Percentiles rank a stretch among this genome's conserved stretches.
These are phyloP conservation scores for Aureobasidium sp. DNA, from an alignment of 2,329 filamentous ascomycete genomes.

Conservation along the genomic window DNA sequence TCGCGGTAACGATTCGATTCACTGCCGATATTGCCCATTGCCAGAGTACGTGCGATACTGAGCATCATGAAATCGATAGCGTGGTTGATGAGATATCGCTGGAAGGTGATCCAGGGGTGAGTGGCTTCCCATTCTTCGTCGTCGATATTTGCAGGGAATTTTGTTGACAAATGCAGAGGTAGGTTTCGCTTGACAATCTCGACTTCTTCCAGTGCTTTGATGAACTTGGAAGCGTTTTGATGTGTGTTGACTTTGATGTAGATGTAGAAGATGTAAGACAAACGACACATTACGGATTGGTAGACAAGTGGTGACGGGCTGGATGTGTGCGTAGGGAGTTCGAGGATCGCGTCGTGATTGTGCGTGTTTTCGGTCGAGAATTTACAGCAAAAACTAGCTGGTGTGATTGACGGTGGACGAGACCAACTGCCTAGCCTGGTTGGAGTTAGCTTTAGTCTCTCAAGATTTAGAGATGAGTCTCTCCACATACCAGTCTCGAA, in stretches of 20 bases:
- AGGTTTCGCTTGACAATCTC: conserved; percentile 7
- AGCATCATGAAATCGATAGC: conserved; percentile 2
- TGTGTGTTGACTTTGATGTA: conserved; percentile 11
- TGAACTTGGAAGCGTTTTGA: conserved; percentile 6
- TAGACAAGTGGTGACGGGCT: conserved; percentile 9
- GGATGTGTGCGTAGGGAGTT: background rate
- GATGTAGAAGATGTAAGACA: conserved; percentile 13
- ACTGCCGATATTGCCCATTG: background rate
- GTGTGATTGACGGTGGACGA: conserved; percentile 3
- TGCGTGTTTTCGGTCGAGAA: background rate
- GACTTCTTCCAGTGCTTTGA: conserved; percentile 10
- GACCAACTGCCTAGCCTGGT: conserved; percentile 11
- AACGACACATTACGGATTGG: background rate
- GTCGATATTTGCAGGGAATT: conserved; percentile 10
- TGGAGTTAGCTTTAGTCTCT: background rate
- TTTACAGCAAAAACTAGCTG: conserved; percentile 10
- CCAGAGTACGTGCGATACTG: conserved; percentile 3
- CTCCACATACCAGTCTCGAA: conserved; percentile 7
- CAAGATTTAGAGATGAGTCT: too few species aligned
- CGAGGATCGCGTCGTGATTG: background rate
- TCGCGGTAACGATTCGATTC: conserved; percentile 2
- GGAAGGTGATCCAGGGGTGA: conserved; percentile 3
- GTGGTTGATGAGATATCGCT: background rate
- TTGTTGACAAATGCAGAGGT: conserved; percentile 6
- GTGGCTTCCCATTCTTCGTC: conserved; percentile 8